Evolutionary conservation across 805 yeast species (phyloP), one percentile per base, ranked within the genome.

Genomic region (Spencermartinsiella europaea): DNA sequence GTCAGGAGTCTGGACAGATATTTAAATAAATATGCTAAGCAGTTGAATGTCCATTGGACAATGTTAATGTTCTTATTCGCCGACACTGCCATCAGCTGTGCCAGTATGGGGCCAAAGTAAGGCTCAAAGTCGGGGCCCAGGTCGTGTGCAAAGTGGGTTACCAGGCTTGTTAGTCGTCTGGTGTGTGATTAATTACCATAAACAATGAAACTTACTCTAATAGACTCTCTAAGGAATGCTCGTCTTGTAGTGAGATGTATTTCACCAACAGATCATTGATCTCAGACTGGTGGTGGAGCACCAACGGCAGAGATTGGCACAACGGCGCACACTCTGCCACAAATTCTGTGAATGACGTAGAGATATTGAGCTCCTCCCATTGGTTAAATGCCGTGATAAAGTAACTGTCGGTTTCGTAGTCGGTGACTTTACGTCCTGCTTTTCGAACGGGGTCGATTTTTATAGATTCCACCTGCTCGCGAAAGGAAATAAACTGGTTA

Each of bases 141-240:
- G 68, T 91, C 99, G 57, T 87, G 96, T 35, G 89, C 81, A 56
- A 93, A 83, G 59, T 89, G 95, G 0, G 95, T 77, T 20, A 89
- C 63, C 7, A 85, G 67, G 59, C 65, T 60, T 31, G 10, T 34
- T n/a, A 33, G 51, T 46, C n/a, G n/a, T n/a, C n/a, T n/a, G 7
- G 25, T n/a, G 10, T 12, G 38, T 20, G 14, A 16, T 15, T 28
- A 8, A 12, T 27, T 12, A 34, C 34, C 42, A 10, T 12, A 25
- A 25, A 25, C 31, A 25, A 25, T 25, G 12, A 12, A 45, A 55
- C 65, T 35, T 59, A 61, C 61, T 93, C 99, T 42, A 88, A 65
- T 22, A 87, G 61, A 2, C 98, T 91, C 62, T 89, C 93, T 38
- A 85, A 67, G 1, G 96, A 79, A 47, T 83, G 69, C 19, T 73